Evolutionary conservation across 805 yeast genomes (phyloP), one percentile per base, ranked within the genome.

Genomic region (Teunomyces panamensis): DNA sequence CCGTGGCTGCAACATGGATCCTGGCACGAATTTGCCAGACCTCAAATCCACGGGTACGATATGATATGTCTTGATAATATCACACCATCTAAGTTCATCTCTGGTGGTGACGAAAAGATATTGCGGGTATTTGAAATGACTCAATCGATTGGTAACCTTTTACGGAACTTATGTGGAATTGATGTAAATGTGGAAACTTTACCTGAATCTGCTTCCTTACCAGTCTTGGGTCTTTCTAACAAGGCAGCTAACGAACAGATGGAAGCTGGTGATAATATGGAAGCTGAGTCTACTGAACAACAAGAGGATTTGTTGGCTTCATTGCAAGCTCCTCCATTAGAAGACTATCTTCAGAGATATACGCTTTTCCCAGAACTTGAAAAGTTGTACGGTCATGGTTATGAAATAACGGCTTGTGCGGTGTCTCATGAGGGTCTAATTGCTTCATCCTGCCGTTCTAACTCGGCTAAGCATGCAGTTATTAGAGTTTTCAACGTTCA

Each of bases 31-130:
- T 85, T 94, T 65, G 89, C 97, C 1, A 79, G 99, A 56, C 98
- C 99, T 0, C 99, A 94, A 65, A 94, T 94, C 53, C 99, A 94
- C 65, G 99, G 99, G 7, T 94, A 89, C 62, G 98, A 94, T 61
- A 90, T 94, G 97, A 77, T 88, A 33, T 83, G 96, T 55, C 73
- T 87, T 6, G 80, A 83, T 33, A 74, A 85, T 9, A 65, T 94
- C 10, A 67, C 79, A 13, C 67, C 74, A 43, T 74, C 86, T 0
- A 71, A 78, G 53, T 92, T 88, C 69, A 87, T 91, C 3, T 88
- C 96, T 46, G 98, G 91, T 11, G 98, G 97, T 42, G 99, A 95
- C 62, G 99, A 94, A 61, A 95, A 94, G 69, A 83, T 89, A 9
- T 66, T 92, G 53, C 75, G 99, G 56, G 87, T 90, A 0, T 94